A percentile compares a stretch with the other conserved stretches of the same genome.
Conservation (phyloP, 1,284 basidiomycete species). For the Amylostereum areolatum region DNA sequence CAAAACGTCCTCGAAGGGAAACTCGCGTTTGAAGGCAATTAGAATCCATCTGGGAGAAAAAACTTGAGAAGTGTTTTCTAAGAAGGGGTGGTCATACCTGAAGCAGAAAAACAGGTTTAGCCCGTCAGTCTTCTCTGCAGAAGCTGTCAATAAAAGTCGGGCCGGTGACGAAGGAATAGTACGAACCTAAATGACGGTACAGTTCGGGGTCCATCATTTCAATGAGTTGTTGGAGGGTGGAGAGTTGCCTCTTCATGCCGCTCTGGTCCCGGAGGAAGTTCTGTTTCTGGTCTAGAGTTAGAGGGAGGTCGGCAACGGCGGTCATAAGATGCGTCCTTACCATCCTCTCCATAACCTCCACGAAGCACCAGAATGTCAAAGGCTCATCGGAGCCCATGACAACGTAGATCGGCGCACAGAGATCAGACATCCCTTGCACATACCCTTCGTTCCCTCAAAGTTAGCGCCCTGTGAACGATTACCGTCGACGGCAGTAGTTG, state of each 20-base stretch:
- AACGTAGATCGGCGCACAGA: constrained; percentile 91
- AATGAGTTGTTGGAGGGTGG: constrained; percentile 86
- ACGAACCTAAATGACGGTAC: constrained; percentile 76
- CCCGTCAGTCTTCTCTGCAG: constrained; percentile 78
- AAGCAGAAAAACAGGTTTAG: constrained; percentile 99
- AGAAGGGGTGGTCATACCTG: constrained; percentile 47
- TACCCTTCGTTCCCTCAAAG: constrained; percentile 49
- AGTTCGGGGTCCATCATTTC: constrained; percentile 92
- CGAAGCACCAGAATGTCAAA: constrained; percentile 94
- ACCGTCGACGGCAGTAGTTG: constrained; percentile 19
- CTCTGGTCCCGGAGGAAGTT: constrained; percentile 97
- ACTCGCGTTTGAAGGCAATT: constrained; percentile 94
- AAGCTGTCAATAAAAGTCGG: not conserved
- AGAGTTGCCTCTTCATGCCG: constrained; percentile 93
- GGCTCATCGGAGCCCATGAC: constrained; percentile 88
- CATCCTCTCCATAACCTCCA: constrained; percentile 93
- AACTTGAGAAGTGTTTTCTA: constrained; percentile 3
- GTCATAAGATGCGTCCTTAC: constrained; percentile 33
- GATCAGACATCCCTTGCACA: constrained; percentile 97
- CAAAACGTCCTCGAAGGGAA: constrained; percentile 84
- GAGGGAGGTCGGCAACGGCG: not conserved
- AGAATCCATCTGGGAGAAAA: constrained; percentile 60
- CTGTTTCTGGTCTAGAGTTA: constrained; percentile 53
- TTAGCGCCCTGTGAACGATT: constrained; percentile 12
- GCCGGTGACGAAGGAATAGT: constrained; percentile 3